Percentiles rank a stretch among this genome's conserved stretches.
Evolutionary conservation across 2,329 filamentous ascomycete species (phyloP).

Genomic region (Xylariomycetidae sp.): DNA sequence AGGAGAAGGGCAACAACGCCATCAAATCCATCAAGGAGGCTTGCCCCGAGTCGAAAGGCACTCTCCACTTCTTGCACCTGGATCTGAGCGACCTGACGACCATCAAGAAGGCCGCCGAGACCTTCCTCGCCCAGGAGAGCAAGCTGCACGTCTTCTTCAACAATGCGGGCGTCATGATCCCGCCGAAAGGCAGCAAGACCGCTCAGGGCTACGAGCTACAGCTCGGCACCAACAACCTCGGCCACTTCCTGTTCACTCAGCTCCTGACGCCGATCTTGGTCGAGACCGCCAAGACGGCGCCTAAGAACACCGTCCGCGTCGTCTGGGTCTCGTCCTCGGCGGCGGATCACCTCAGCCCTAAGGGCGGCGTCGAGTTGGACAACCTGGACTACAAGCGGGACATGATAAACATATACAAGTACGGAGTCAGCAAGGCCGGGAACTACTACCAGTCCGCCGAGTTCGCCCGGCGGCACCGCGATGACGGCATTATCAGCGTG

Average conservation of each 20-base stretch:
- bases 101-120: slow-evolving; percentile 12
- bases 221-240: slow-evolving; percentile 24
- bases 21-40: slow-evolving; percentile 17
- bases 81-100: slow-evolving; percentile 19
- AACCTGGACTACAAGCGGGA: slow-evolving; percentile 25
- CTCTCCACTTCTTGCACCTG: slow-evolving; percentile 15
- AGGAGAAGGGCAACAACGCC: slow-evolving; percentile 15
- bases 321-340: slow-evolving; percentile 25
- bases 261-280: slow-evolving; percentile 20
- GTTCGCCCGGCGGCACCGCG: slow-evolving; percentile 17
- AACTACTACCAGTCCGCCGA: slow-evolving; percentile 25
- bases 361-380: slow-evolving; percentile 22
- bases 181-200: slow-evolving; percentile 29
- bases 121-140: slow-evolving; percentile 18
- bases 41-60: slow-evolving; percentile 14
- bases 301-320: slow-evolving; percentile 19
- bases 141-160: slow-evolving; percentile 33
- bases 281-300: slow-evolving; percentile 18
- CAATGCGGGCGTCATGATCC: slow-evolving; percentile 35
- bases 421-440: slow-evolving; percentile 24
- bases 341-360: slow-evolving; percentile 16
- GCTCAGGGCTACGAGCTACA: slow-evolving; percentile 28
- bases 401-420: slow-evolving; percentile 14
- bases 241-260: slow-evolving; percentile 24
- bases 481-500: slow-evolving; percentile 22